Percentiles rank a stretch among this genome's conserved stretches.
Evolutionary conservation across 805 yeast genomes (phyloP).

Genomic region (Dipodascus geniculatus): DNA sequence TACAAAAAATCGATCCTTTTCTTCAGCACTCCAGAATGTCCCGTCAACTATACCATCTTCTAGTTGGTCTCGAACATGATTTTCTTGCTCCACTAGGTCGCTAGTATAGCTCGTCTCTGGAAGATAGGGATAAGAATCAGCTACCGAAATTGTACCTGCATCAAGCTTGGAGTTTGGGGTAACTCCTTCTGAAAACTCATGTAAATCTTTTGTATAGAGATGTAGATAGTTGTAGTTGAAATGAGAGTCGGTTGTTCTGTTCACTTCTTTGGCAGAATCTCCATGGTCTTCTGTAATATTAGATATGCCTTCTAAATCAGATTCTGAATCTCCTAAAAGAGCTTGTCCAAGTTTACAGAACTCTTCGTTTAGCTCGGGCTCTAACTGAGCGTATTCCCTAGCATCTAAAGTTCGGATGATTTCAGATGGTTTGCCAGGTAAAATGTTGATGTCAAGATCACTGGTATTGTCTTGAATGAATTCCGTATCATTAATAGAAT

Average conservation of each 20-base stretch:
- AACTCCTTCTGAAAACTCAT: not conserved
- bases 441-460: too few relatives aligned
- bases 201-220: not conserved
- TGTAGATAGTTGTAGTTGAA: not conserved
- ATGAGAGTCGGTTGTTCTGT: not conserved
- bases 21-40: conserved; percentile 14
- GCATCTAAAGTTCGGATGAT: not conserved
- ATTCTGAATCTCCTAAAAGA: not conserved
- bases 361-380: not conserved
- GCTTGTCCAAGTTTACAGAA: not conserved
- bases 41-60: not conserved
- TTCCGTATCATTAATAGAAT: too few relatives aligned
- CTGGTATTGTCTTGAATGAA: too few relatives aligned
- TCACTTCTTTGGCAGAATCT: not conserved
- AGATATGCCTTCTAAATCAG: not conserved
- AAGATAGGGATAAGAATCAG: not conserved
- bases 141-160: not conserved
- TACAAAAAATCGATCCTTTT: conserved; percentile 16
- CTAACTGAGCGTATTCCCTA: not conserved
- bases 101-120: not conserved
- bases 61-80: not conserved
- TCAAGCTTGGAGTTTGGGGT: not conserved
- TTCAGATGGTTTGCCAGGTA: not conserved
- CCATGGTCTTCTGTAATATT: too few relatives aligned
- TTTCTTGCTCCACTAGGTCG: not conserved